Evolutionary conservation across 2,329 filamentous ascomycete genomes (phyloP), one percentile per base, ranked within the genome.

Genomic region (Samsoniella hepiali): DNA sequence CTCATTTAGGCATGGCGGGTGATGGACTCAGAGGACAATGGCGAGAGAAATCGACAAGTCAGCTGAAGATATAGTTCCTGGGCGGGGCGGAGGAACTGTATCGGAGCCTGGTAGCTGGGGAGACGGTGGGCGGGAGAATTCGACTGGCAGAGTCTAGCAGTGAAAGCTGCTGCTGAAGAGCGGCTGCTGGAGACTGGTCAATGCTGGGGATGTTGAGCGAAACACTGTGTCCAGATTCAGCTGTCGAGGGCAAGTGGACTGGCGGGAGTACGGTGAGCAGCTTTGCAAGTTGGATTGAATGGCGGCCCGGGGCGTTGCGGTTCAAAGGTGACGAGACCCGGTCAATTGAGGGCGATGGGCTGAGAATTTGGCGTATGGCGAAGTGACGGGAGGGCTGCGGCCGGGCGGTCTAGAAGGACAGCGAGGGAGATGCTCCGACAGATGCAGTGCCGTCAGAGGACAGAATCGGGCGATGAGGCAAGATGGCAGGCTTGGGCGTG

Each of bases 1-100:
- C 58, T 66, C 64, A 64, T 64, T 61, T 58, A 56, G 58, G 58
- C 64, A 66, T 66, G 63, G 51, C 54, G 57, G 44, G 34, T 55
- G 42, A 56, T 13, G 31, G 11, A 49, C 15, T 62, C 38, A n/a
- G 51, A 47, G 38, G 50, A 36, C 34, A 44, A 49, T 40, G 58
- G 31, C 58, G 59, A 40, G 10, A 27, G 17, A 44, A 42, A 27
- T 45, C 29, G 56, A 55, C 47, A 45, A 47, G 40, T 42, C 45
- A 59, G 36, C 22, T 50, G 44, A 38, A 38, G 57, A 31, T 11
- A 29, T 44, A 34, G 57, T 29, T 49, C 13, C 11, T 34, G 49
- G 49, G 3, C 29, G 32, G 49, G 17, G 13, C 32, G 22, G 27
- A 49, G 7, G 45, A 49, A 49, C 45, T 49, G 45, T 11, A 49